phyloP scores from a whole-genome alignment of 305 asterid genomes.

The Striga hermonthica region DNA sequence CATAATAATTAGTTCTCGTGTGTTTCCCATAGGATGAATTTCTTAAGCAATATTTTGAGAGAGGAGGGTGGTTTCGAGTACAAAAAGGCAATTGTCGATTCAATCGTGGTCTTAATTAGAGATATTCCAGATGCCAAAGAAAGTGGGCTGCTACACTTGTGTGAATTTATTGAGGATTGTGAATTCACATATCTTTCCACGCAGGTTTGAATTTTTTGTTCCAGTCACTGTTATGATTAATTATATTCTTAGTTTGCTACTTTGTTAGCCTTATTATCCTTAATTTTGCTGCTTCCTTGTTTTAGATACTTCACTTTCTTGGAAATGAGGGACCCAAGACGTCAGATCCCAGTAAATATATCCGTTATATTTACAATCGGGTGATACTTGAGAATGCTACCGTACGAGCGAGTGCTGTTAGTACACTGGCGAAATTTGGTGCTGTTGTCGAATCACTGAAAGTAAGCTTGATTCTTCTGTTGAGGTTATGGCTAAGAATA shows the following conservation, averaged over 20 bases:
- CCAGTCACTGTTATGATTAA: constrained; percentile 13
- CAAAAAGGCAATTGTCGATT: constrained; percentile 84
- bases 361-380: constrained; percentile 51
- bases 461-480: constrained; percentile 37
- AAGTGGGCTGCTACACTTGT: constrained; percentile 72
- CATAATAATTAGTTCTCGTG: constrained; percentile 9
- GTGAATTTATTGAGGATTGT: constrained; percentile 60
- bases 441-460: constrained; percentile 73
- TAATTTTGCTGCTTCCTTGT: constrained; percentile 24
- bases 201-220: constrained; percentile 50
- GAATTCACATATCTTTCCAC: constrained; percentile 47
- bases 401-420: constrained; percentile 86
- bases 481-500: constrained; percentile 14
- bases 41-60: constrained; percentile 49
- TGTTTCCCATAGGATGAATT: constrained; percentile 58
- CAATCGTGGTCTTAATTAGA: constrained; percentile 77
- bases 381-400: constrained; percentile 87
- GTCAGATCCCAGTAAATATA: too few relatives aligned
- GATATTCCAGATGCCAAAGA: constrained; percentile 90
- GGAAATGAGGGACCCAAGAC: constrained; percentile 76
- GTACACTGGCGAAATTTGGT: constrained; percentile 86
- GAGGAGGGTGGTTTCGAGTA: constrained; percentile 70
- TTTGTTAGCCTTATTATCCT: constrained; percentile 8
- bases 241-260: constrained; percentile 15
- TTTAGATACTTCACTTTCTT: constrained; percentile 79